phyloP scores from a whole-genome alignment of 176 grass and related monocot genomes.

The Oryza meridionalis region DNA sequence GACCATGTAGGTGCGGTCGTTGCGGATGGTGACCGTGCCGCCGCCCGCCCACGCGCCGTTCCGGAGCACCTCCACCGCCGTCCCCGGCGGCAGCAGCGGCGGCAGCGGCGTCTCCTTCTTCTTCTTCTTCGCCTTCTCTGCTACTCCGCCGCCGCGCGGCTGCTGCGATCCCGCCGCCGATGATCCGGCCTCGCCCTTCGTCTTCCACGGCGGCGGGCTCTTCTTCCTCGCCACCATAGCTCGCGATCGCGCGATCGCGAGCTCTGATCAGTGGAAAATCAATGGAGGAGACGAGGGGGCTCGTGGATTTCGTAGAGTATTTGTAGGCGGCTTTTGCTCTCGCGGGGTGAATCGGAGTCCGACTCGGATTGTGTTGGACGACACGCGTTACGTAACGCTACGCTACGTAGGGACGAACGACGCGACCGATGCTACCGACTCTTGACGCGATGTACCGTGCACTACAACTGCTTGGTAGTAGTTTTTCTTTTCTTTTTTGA shows the following conservation, averaged over 20 bases:
- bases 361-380: not conserved
- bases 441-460: too few species aligned
- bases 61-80: slow-evolving; percentile 32
- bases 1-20: slow-evolving; percentile 43
- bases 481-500: too few species aligned
- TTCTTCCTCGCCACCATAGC: not conserved
- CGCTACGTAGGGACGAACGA: too few species aligned
- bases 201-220: not conserved
- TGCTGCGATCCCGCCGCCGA: too few species aligned
- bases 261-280: not conserved
- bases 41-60: slow-evolving; percentile 30
- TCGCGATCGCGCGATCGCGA: not conserved
- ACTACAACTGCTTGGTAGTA: too few species aligned
- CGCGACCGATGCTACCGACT: too few species aligned
- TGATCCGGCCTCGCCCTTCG: too few species aligned
- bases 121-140: not conserved
- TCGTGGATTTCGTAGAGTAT: not conserved
- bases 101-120: not conserved
- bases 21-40: slow-evolving; percentile 19
- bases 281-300: not conserved
- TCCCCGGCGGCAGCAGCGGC: not conserved
- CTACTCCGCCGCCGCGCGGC: too few species aligned
- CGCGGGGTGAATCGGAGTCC: not conserved
- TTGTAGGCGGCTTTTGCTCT: not conserved
- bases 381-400: not conserved